Evolutionary conservation across 1,284 basidiomycete genomes (phyloP).

Genomic region (Mycena sp.): DNA sequence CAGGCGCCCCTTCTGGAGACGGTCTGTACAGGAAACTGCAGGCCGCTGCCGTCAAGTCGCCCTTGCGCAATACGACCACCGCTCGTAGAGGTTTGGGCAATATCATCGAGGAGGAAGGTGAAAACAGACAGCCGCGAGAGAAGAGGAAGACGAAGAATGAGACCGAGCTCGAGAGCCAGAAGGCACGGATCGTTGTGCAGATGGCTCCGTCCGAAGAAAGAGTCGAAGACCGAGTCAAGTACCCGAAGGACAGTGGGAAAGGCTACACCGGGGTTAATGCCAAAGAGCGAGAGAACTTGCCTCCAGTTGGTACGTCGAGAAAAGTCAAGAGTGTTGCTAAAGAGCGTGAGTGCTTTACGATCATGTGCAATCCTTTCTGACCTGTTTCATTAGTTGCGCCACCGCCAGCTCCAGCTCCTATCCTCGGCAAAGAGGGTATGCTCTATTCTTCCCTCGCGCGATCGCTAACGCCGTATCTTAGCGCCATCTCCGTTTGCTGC

Average conservation of each 20-base stretch:
- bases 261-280: constrained; percentile 25
- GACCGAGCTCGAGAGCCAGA: constrained; percentile 86
- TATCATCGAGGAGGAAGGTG: constrained; percentile 41
- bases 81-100: constrained; percentile 36
- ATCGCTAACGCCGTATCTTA: not conserved
- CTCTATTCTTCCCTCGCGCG: not conserved
- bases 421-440: constrained; percentile 10
- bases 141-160: constrained; percentile 61
- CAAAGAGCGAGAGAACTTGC: constrained; percentile 54
- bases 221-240: constrained; percentile 51
- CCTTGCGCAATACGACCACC: constrained; percentile 24
- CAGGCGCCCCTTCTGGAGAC: constrained; percentile 53
- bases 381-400: constrained; percentile 1
- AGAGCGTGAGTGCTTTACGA: constrained; percentile 21
- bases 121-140: constrained; percentile 47
- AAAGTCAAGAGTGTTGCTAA: constrained; percentile 40
- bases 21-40: constrained; percentile 56
- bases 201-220: constrained; percentile 75
- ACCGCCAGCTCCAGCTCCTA: not conserved
- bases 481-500: constrained; percentile 26
- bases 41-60: constrained; percentile 47
- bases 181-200: constrained; percentile 89
- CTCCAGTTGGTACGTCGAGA: constrained; percentile 45
- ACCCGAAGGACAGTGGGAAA: constrained; percentile 19
- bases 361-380: constrained; percentile 13